phyloP scores from a whole-genome alignment of 805 yeast species.

The Candida rishiriensis region DNA sequence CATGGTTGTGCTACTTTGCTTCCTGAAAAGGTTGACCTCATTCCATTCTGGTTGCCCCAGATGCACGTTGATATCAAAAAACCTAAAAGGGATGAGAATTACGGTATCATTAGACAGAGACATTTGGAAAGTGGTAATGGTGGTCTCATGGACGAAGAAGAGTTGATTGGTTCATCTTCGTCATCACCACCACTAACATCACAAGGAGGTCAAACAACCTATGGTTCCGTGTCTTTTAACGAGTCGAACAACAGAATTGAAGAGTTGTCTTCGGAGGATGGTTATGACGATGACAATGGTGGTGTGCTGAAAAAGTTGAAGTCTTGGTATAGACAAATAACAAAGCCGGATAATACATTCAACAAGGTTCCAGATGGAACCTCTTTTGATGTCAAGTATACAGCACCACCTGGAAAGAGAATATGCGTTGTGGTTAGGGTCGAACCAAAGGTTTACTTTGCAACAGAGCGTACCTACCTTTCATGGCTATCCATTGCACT shows the following conservation, averaged over 20 bases:
- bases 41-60: slow-evolving; percentile 98
- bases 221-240: slow-evolving; percentile 29
- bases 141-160: slow-evolving; percentile 67
- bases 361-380: slow-evolving; percentile 64
- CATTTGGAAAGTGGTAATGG: slow-evolving; percentile 38
- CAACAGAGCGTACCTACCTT: slow-evolving; percentile 91
- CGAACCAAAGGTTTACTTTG: slow-evolving; percentile 98
- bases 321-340: slow-evolving; percentile 10
- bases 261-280: slow-evolving; percentile 9
- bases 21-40: slow-evolving; percentile 74
- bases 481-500: slow-evolving; percentile 92
- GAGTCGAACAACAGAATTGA: slow-evolving; percentile 28
- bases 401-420: slow-evolving; percentile 83
- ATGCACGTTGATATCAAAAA: slow-evolving; percentile 94
- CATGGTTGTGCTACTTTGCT: slow-evolving; percentile 94
- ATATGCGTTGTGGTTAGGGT: slow-evolving; percentile 93
- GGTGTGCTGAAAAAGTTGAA: slow-evolving; percentile 9
- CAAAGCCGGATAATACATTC: slow-evolving; percentile 42
- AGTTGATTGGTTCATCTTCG: slow-evolving; percentile 38
- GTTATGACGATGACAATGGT: slow-evolving; percentile 9
- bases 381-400: slow-evolving; percentile 49
- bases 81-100: slow-evolving; percentile 58
- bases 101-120: slow-evolving; percentile 56
- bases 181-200: slow-evolving; percentile 1
- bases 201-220: slow-evolving; percentile 1